Percentiles rank a stretch among this genome's conserved stretches.
Evolutionary conservation across 805 yeast species (phyloP).

Genomic region (Lipomyces lipofer): DNA sequence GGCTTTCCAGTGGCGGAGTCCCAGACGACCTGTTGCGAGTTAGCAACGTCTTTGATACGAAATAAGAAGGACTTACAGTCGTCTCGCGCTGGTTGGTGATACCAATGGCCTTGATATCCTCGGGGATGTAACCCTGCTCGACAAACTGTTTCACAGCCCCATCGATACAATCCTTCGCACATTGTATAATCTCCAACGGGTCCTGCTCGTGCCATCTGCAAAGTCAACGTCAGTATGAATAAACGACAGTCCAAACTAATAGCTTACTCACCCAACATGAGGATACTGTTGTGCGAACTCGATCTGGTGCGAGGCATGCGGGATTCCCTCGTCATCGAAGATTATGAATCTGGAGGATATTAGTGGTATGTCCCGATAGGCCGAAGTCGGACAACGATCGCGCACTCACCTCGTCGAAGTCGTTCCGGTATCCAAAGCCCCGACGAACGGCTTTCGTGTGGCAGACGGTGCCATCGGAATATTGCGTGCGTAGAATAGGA

Average conservation of each 20-base stretch:
- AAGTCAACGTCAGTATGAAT: neutral
- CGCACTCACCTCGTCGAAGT: slow-evolving; percentile 26
- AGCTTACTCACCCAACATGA: slow-evolving; percentile 38
- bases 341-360: slow-evolving; percentile 87
- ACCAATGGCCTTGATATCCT: slow-evolving; percentile 70
- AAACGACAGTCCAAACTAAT: neutral
- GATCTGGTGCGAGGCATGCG: slow-evolving; percentile 84
- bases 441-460: slow-evolving; percentile 16
- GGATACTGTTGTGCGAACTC: slow-evolving; percentile 62
- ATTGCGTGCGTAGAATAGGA: neutral
- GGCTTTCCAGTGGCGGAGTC: slow-evolving; percentile 79
- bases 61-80: slow-evolving; percentile 46
- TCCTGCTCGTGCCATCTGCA: slow-evolving; percentile 87
- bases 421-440: slow-evolving; percentile 32
- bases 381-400: neutral
- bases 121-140: slow-evolving; percentile 36
- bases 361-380: neutral
- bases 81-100: slow-evolving; percentile 97
- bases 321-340: slow-evolving; percentile 70
- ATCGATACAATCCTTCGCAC: slow-evolving; percentile 72
- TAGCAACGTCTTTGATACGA: neutral
- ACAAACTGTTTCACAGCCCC: slow-evolving; percentile 40
- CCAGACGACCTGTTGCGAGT: slow-evolving; percentile 57
- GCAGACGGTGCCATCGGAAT: neutral
- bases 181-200: slow-evolving; percentile 77